A percentile compares a stretch with the other conserved stretches of the same genome.
Conservation (phyloP, 2,329 filamentous ascomycete species). For the Diplodia mutila region DNA sequence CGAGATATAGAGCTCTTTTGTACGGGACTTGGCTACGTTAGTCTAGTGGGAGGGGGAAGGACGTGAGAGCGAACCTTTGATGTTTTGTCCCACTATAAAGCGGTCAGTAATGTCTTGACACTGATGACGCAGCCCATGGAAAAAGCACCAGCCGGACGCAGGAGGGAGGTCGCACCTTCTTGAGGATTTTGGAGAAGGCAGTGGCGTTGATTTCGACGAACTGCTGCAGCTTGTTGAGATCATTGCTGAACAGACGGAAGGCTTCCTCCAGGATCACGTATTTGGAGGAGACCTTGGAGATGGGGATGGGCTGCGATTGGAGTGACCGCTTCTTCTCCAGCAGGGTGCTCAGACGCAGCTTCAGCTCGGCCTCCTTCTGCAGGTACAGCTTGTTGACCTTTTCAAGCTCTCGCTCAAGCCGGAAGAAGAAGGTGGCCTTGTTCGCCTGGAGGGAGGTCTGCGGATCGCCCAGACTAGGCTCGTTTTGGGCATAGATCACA, state of each 20-base stretch:
- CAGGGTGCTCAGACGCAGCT: slow-evolving; percentile 87
- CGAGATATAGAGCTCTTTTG: slow-evolving; percentile 95
- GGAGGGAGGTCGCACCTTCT: slow-evolving; percentile 66
- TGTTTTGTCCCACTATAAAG: slow-evolving; percentile 87
- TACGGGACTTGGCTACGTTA: slow-evolving; percentile 69
- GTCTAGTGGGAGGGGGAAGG: background rate
- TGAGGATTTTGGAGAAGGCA: slow-evolving; percentile 96
- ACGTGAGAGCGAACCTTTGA: slow-evolving; percentile 68
- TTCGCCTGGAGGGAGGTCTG: slow-evolving; percentile 92
- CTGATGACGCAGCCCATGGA: too few species aligned
- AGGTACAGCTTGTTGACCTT: slow-evolving; percentile 98
- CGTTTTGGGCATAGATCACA: slow-evolving; percentile 76
- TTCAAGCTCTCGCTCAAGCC: slow-evolving; percentile 94
- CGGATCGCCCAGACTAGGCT: slow-evolving; percentile 65
- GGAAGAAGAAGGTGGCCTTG: slow-evolving; percentile 98
- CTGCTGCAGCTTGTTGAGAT: slow-evolving; percentile 96
- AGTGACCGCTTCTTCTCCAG: slow-evolving; percentile 94
- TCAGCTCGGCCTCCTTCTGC: slow-evolving; percentile 98
- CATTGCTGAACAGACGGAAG: slow-evolving; percentile 94
- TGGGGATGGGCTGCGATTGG: slow-evolving; percentile 74
- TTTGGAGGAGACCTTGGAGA: slow-evolving; percentile 86
- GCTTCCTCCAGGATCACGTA: slow-evolving; percentile 96
- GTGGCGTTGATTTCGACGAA: slow-evolving; percentile 98
- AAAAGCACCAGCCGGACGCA: background rate
- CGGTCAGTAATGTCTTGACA: slow-evolving; percentile 41